Evolutionary conservation across 306 rosid species (phyloP), one percentile per base, ranked within the genome.

Genomic region (Trifolium repens): DNA sequence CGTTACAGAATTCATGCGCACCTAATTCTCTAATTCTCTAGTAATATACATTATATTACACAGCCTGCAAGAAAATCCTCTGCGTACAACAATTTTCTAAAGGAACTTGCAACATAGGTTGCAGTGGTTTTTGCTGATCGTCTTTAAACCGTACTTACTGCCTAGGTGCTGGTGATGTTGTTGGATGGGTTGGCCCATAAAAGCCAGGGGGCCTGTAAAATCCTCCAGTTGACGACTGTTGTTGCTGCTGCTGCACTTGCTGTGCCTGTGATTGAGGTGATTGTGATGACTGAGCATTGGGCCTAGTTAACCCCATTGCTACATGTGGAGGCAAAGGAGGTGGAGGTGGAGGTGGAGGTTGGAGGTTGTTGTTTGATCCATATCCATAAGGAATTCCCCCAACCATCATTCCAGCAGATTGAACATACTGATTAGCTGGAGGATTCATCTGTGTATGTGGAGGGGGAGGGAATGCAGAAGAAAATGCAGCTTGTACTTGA

Each of bases 291-390:
- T 82, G 93, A 73, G 78, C 70, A 34, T 63, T 72, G 7, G 96
- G 85, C 88, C 87, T 86, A 11, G 91, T 52, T 74, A 90, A 71
- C 24, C 94, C 91, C 74, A 90, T 86, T 43, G 89, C 84, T 34
- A 88, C 82, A 75, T 87, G 96, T 10, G 88, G 90, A 72, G 94
- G 96, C 75, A 88, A 67, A 47, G 94, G 96, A 64, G 96, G 98
- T 54, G 98, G 96, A 53, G 96, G 98, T 54, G 98, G 96, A 53
- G 94, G 96, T 5, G 96, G 96, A 65, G 92, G 97, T 8, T 93
- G 93, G 14, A 90, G 81, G 76, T 49, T 68, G 78, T 75, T 68
- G 76, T 73, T 85, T 30, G 91, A 74, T 39, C 90, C 96, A 67
- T 86, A 93, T 35, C 85, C 94, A 40, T 86, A 91, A 54, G 93